Conservation (phyloP, 176 grass and related monocot species). For the Guadua angustifolia region DNA sequence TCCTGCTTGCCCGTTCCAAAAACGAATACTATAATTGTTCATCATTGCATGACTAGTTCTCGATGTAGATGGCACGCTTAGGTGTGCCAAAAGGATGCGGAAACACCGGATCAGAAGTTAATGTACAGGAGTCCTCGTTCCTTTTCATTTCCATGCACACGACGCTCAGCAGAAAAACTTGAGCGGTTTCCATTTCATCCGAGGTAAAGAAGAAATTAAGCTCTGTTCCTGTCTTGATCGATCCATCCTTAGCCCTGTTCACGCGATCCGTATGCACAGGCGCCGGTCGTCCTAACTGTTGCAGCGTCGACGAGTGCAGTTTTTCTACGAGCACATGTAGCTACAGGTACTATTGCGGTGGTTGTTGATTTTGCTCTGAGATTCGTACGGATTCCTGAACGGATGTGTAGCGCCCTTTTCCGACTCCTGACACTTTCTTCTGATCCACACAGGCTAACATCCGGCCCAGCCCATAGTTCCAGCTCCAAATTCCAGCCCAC, state of each 20-base stretch:
- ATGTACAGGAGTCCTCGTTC: neutral
- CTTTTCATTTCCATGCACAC: neutral
- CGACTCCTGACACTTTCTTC: neutral
- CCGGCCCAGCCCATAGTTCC: neutral
- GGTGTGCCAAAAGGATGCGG: neutral
- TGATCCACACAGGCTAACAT: neutral
- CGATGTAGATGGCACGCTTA: neutral
- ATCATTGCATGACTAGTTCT: neutral
- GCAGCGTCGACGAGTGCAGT: neutral
- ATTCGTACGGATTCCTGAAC: too few species aligned
- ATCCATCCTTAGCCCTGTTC: neutral
- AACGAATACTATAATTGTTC: neutral
- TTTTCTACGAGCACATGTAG: too few species aligned
- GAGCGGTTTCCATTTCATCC: neutral
- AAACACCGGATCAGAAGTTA: neutral
- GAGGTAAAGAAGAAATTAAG: neutral
- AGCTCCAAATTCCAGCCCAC: neutral
- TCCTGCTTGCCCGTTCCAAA: neutral
- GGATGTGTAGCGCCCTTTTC: neutral
- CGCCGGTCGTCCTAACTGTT: neutral
- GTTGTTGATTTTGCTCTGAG: too few species aligned
- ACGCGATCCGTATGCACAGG: neutral
- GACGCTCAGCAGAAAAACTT: neutral
- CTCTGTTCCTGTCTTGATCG: neutral
- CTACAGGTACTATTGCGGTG: too few species aligned